Base-by-base conservation (phyloP, 1,284 basidiomycete species). In the Cutaneotrichosporon mucoides region DNA sequence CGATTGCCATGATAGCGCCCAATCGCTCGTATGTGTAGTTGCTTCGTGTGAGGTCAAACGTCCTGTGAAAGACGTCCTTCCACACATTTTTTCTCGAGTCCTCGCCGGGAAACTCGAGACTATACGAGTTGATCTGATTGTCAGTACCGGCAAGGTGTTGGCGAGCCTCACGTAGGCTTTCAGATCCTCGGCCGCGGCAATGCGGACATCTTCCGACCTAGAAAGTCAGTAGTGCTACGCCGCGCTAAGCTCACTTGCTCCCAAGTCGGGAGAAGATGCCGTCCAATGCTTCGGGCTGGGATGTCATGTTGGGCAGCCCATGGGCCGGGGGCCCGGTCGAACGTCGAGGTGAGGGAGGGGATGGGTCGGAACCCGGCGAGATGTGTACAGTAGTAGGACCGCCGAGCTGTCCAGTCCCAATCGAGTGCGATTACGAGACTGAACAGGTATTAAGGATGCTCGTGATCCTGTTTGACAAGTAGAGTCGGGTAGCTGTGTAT, bases 31-130 rank as follows among this genome's bases (percentile, higher is more conserved):
- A 72, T 13, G 72, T 66, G 61, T 75, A 73, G 54, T 78, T 79
- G 54, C 76, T 79, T 65, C 80, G 77, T 4, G 80, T 78, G 55
- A 81, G 74, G 62, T 81, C 80, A 44, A 81, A 81, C 59, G 80
- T 81, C 58, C 77, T 68, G 48, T 77, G 76, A 59, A 79, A 81
- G 24, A 81, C 73, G 58, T 81, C 80, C 60, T 76, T 79, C 73
- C 73, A 77, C 10, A 76, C 68, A 24, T 67, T 72, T 55, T 77
- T 77, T 49, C 64, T 60, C 5, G 70, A 66, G 64, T 78, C 78
- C 47, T 78, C 76, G 35, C 71, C 72, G 4, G 76, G 71, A 52
- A 73, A 71, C 47, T 77, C 76, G 49, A 74, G 70, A 8, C 66
- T 70, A 56, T 73, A 76, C 5, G 72, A 66, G 10, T 60, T 68